Conservation (phyloP, 2,329 filamentous ascomycete species). For the Trichoderma sp. region DNA sequence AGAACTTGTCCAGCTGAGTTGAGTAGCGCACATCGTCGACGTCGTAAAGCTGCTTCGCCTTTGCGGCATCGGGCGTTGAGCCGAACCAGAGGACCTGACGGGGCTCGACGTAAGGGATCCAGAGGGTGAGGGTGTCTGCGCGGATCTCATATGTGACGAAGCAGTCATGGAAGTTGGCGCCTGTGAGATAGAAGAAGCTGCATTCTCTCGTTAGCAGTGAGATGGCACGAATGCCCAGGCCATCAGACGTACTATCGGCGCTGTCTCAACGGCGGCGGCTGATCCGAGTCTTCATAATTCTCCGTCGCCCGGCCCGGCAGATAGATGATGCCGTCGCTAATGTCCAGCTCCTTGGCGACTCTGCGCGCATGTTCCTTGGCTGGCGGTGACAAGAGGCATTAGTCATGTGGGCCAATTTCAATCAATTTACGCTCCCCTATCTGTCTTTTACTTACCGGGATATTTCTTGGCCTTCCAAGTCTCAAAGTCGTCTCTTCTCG, state of each 20-base stretch:
- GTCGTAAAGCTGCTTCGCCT: conserved; percentile 66
- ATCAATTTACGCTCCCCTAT: background rate
- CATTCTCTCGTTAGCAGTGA: background rate
- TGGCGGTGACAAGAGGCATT: conserved; percentile 34
- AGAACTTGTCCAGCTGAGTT: conserved; percentile 54
- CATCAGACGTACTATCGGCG: conserved; percentile 57
- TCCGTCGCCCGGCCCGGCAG: conserved; percentile 56
- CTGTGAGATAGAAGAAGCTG: conserved; percentile 64
- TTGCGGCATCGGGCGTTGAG: conserved; percentile 60
- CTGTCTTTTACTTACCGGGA: conserved; percentile 40
- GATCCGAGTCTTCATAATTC: conserved; percentile 63
- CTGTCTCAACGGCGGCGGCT: conserved; percentile 59
- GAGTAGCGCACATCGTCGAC: conserved; percentile 71
- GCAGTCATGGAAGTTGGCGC: conserved; percentile 59
- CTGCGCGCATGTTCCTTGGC: conserved; percentile 62
- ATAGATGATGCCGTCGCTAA: conserved; percentile 57
- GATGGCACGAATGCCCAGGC: no score
- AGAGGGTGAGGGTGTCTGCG: conserved; percentile 68
- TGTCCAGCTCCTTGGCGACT: conserved; percentile 56
- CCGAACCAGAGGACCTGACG: conserved; percentile 67
- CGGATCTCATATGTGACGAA: conserved; percentile 61
- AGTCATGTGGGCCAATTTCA: background rate
- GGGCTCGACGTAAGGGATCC: conserved; percentile 71
- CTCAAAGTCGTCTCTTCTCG: conserved; percentile 22
- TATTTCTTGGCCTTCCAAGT: conserved; percentile 39